Conservation (phyloP, 1,284 basidiomycete genomes). For the Austropuccinia psidii region DNA sequence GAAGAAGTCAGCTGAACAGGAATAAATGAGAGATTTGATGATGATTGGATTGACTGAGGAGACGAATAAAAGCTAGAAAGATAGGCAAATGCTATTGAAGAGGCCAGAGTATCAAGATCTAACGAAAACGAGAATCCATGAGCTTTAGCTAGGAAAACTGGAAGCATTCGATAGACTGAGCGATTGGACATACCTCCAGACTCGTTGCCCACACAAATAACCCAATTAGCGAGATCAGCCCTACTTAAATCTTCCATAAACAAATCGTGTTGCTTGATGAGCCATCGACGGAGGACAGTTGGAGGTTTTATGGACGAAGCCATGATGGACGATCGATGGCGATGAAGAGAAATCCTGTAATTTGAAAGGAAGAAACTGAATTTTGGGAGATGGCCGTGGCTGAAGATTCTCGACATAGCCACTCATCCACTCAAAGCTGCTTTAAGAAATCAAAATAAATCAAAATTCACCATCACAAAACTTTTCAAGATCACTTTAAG, state of each 20-base stretch:
- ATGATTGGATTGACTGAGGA: slow-evolving; percentile 43
- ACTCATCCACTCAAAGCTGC: too few relatives aligned
- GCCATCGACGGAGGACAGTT: slow-evolving; percentile 8
- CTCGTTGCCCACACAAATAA: slow-evolving; percentile 34
- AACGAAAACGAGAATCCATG: not conserved
- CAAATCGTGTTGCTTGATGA: slow-evolving; percentile 10
- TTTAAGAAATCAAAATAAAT: too few relatives aligned
- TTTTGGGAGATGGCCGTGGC: too few relatives aligned
- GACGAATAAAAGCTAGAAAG: slow-evolving; percentile 46
- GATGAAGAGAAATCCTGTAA: not conserved
- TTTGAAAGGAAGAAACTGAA: too few relatives aligned
- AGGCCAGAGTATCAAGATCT: slow-evolving; percentile 84
- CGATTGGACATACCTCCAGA: slow-evolving; percentile 21
- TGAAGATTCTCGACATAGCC: too few relatives aligned
- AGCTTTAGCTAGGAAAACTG: not conserved
- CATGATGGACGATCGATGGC: not conserved
- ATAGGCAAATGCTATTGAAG: slow-evolving; percentile 72
- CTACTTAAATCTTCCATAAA: not conserved
- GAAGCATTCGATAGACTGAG: not conserved
- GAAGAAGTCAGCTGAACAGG: slow-evolving; percentile 67
- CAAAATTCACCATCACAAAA: too few relatives aligned
- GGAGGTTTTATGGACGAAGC: not conserved
- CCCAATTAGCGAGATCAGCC: slow-evolving; percentile 11
- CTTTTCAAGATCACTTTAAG: too few relatives aligned
- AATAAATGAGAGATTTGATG: slow-evolving; percentile 46